phyloP scores from a whole-genome alignment of 2,329 filamentous ascomycete genomes.

The Aspergillus ochraceoroseus region DNA sequence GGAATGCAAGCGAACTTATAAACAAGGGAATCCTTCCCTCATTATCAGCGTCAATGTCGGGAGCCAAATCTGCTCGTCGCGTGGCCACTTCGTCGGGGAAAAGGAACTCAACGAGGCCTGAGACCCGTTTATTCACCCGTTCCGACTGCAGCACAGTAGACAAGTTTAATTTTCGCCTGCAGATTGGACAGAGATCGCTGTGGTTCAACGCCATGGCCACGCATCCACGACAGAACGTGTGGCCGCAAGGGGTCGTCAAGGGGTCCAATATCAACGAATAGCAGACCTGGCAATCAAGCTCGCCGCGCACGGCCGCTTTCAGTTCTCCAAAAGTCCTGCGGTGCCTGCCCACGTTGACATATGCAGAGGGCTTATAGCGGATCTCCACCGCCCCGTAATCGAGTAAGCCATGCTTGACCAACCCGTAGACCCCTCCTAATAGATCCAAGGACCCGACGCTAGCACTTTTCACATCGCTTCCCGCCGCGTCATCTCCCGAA shows the following conservation, averaged over 20 bases:
- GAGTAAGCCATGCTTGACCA: constrained; percentile 60
- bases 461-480: constrained; percentile 42
- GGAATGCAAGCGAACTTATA: constrained; percentile 75
- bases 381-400: constrained; percentile 53
- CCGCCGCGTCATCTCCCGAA: constrained; percentile 41
- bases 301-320: constrained; percentile 58
- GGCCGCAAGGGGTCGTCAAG: constrained; percentile 77
- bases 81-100: constrained; percentile 62
- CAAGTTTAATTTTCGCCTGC: constrained; percentile 61
- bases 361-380: constrained; percentile 40
- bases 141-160: constrained; percentile 48
- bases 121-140: constrained; percentile 59
- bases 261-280: constrained; percentile 77
- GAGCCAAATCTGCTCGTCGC: constrained; percentile 53
- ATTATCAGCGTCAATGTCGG: constrained; percentile 48
- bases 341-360: constrained; percentile 38
- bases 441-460: constrained; percentile 15
- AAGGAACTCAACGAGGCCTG: constrained; percentile 60
- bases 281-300: constrained; percentile 85
- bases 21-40: constrained; percentile 67
- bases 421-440: constrained; percentile 60
- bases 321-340: constrained; percentile 52
- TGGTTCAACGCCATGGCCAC: constrained; percentile 72
- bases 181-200: constrained; percentile 72
- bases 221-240: constrained; percentile 82